Evolutionary conservation across 495 filamentous ascomycete genomes (phyloP).

Genomic region (Aspergillus sclerotioniger): DNA sequence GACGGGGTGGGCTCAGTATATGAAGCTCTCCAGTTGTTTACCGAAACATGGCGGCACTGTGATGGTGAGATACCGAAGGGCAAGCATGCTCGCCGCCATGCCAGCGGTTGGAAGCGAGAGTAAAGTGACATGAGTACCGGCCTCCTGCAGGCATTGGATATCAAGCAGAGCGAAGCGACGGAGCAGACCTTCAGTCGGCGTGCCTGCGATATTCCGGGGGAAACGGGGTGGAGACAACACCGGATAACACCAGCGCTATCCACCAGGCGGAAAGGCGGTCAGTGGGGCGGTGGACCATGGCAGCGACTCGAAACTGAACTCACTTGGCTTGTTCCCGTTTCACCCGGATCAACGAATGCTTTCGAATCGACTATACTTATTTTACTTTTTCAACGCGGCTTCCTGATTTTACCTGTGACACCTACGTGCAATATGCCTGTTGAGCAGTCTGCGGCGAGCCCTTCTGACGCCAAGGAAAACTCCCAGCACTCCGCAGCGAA

Average conservation of each 20-base stretch:
- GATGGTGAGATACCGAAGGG: slow-evolving; percentile 10
- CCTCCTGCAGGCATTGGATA: background rate
- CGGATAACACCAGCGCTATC: background rate
- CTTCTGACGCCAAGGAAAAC: background rate
- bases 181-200: background rate
- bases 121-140: background rate
- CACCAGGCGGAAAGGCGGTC: slow-evolving; percentile 11
- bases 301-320: background rate
- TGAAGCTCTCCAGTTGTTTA: slow-evolving; percentile 4
- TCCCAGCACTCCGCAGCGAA: background rate
- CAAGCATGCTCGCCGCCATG: background rate
- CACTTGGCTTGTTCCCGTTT: background rate
- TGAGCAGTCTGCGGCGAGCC: slow-evolving; percentile 5
- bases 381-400: background rate
- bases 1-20: slow-evolving; percentile 26
- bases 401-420: background rate
- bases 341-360: background rate
- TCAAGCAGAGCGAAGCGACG: background rate
- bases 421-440: slow-evolving; percentile 11
- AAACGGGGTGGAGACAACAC: background rate
- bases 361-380: background rate
- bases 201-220: background rate
- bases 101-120: background rate
- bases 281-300: slow-evolving; percentile 4
- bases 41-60: slow-evolving; percentile 9